Base-by-base conservation (phyloP, 148 eudicot species). In the Rhododendron ovatum region DNA sequence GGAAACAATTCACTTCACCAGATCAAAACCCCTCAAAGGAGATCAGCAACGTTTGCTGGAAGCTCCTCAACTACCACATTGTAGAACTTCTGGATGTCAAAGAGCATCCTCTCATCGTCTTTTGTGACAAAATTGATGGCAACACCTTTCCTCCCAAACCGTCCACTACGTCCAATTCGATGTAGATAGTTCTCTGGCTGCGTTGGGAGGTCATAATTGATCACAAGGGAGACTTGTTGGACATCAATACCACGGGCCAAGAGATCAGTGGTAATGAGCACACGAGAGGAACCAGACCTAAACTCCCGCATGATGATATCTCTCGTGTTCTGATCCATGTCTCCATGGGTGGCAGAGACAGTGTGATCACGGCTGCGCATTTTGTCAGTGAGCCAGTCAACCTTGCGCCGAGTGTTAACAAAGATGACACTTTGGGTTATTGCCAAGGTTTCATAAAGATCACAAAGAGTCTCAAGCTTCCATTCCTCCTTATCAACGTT, bases 241-340 rank as follows among this genome's bases (percentile, higher is more conserved):
- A 94, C 96, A 88, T 94, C 96, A 41, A 94, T 94, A 89, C 96
- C 96, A 91, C 96, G 94, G 28, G 96, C 96, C 69, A 94, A 76
- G 78, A 94, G 92, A 85, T 94, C 96, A 43, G 96, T 94, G 78
- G 96, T 92, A 26, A 94, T 93, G 57, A 94, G 94, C 69, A 94
- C 96, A 82, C 95, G 93, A 8, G 96, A 94, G 2, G 96, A 94
- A 5, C 96, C 96, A 26, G 96, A 94, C 2, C 96, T 90, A 82
- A 94, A 94, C 48, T 94, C 96, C 11, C 94, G 87, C 96, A 94
- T 94, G 81, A 94, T 93, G 53, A 93, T 93, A 55, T 94, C 96
- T 82, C 96, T 89, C 2, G 91, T 92, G 83, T 94, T 94, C 88
- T 93, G 96, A 85, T 93, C 96, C 96, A 94, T 94, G 95, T 94